Evolutionary conservation across 306 rosid species (phyloP).

Genomic region (Cicer cuneatum): DNA sequence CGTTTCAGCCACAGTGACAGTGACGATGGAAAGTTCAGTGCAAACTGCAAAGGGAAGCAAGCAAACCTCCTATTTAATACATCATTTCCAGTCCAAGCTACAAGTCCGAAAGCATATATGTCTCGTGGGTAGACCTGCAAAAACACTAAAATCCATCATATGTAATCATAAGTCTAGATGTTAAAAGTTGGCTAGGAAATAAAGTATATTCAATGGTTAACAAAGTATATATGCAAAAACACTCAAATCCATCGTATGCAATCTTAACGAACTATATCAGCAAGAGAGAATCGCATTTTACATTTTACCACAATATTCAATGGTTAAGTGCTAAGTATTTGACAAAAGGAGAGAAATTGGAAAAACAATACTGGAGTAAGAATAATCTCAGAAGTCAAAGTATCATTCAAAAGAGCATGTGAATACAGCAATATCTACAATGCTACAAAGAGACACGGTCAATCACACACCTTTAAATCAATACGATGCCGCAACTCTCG

Average conservation of each 20-base stretch:
- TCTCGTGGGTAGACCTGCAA: constrained; percentile 84
- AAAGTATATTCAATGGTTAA: background rate
- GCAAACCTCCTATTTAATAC: constrained; percentile 85
- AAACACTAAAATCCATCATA: constrained; percentile 27
- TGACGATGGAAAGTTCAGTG: constrained; percentile 12
- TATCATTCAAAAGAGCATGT: background rate
- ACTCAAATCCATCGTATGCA: too few relatives aligned
- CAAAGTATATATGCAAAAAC: too few relatives aligned
- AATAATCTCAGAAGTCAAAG: background rate
- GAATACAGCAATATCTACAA: background rate
- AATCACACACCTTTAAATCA: constrained; percentile 74
- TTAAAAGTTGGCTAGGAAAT: constrained; percentile 26
- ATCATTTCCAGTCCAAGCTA: constrained; percentile 96
- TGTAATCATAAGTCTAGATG: background rate
- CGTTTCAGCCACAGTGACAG: background rate
- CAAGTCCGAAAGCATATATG: constrained; percentile 82
- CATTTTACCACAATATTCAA: constrained; percentile 17
- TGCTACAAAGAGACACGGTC: background rate
- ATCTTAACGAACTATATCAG: background rate
- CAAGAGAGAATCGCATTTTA: background rate
- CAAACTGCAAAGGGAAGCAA: constrained; percentile 13
- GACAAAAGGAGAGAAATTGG: background rate
- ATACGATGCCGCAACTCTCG: constrained; percentile 84
- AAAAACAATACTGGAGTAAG: constrained; percentile 2
- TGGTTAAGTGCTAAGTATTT: background rate